Conservation (phyloP, 108 stramenopile genomes). For the Skeletonema potamos region DNA sequence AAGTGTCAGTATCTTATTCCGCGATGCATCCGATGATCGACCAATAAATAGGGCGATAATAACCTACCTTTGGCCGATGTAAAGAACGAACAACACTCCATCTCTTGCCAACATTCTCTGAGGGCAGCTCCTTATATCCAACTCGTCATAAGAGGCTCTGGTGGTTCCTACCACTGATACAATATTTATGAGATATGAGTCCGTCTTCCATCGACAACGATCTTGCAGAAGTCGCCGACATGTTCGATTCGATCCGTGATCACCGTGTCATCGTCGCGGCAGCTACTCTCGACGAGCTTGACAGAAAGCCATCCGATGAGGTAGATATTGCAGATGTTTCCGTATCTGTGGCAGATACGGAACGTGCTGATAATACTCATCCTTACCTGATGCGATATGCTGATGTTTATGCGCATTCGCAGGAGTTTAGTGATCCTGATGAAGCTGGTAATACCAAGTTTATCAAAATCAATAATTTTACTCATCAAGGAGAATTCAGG, state of each 20-base stretch:
- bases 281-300: constrained; percentile 18
- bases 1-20: too few species aligned
- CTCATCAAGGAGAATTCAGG: constrained; percentile 17
- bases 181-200: background rate
- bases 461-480: background rate
- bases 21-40: too few species aligned
- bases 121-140: too few species aligned
- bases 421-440: background rate
- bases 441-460: background rate
- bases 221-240: background rate
- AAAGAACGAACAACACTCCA: too few species aligned
- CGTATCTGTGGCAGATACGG: constrained; percentile 16
- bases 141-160: too few species aligned
- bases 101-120: too few species aligned
- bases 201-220: background rate
- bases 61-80: too few species aligned
- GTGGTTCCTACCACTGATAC: too few species aligned
- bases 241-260: background rate
- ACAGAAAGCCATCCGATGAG: background rate
- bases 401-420: constrained; percentile 25
- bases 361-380: constrained; percentile 26
- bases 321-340: background rate
- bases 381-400: constrained; percentile 30
- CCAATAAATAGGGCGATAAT: too few species aligned
- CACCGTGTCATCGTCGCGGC: constrained; percentile 7